Conservation (phyloP, 2,329 filamentous ascomycete species). For the Clarireedia monteithiana region DNA sequence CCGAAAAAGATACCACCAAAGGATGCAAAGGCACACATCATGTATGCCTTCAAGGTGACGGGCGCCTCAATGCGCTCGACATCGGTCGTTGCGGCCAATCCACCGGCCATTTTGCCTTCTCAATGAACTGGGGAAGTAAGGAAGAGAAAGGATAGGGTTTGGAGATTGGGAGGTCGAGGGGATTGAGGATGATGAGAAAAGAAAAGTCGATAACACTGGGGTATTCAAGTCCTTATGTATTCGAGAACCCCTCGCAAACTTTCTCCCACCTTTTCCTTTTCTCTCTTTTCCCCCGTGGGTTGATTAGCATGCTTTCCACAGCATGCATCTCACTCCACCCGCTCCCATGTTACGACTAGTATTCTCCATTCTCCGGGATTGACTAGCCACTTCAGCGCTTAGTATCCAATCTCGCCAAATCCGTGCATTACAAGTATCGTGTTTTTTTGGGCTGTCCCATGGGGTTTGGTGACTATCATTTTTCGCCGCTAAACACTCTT, state of each 20-base stretch:
- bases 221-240: constrained; percentile 5
- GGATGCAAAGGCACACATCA: constrained; percentile 62
- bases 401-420: neutral
- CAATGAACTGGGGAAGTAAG: neutral
- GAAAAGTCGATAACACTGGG: neutral
- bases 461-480: neutral
- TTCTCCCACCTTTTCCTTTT: too few relatives aligned
- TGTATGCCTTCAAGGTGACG: constrained; percentile 60
- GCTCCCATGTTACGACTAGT: too few relatives aligned
- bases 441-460: neutral
- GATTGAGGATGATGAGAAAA: neutral
- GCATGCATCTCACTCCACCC: too few relatives aligned
- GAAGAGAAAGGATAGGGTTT: neutral
- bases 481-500: neutral
- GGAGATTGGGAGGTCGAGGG: neutral
- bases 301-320: too few relatives aligned
- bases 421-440: neutral
- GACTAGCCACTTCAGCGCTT: too few relatives aligned
- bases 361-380: too few relatives aligned
- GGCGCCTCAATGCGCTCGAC: constrained; percentile 63
- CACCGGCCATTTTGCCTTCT: constrained; percentile 4
- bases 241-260: neutral
- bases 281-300: too few relatives aligned
- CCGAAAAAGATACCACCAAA: constrained; percentile 54
- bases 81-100: constrained; percentile 40